Conservation (phyloP, 1,284 basidiomycete species). For the Austropuccinia psidii region DNA sequence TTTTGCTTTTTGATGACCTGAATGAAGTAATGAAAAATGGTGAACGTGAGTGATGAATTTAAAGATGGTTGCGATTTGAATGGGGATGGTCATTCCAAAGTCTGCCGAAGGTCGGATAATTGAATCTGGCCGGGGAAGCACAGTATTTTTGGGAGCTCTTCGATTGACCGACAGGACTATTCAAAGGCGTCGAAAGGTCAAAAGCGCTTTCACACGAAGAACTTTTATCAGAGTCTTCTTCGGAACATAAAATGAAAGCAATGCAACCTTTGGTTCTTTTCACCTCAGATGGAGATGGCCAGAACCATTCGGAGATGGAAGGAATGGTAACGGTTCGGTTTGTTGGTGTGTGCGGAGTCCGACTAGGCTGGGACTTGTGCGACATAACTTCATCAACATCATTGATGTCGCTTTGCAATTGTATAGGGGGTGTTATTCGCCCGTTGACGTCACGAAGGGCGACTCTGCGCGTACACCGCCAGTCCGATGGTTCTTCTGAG, state of each 20-base stretch:
- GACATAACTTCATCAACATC: neutral
- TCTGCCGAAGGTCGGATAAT: no score
- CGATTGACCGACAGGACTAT: no score
- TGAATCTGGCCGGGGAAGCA: no score
- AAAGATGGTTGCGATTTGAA: no score
- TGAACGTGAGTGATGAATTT: no score
- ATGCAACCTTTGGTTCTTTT: slow-evolving; percentile 28
- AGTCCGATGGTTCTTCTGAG: no score
- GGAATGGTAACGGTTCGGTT: neutral
- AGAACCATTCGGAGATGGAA: slow-evolving; percentile 29
- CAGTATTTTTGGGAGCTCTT: no score
- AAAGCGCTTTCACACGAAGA: no score
- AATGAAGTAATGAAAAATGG: no score
- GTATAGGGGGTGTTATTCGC: slow-evolving; percentile 11
- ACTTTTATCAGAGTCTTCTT: slow-evolving; percentile 27
- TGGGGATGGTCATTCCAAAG: no score
- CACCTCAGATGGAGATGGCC: slow-evolving; percentile 1
- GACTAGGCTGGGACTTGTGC: neutral
- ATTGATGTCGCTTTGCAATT: neutral
- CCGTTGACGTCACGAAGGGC: neutral
- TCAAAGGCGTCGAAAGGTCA: no score
- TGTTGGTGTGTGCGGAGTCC: neutral
- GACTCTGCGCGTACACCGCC: neutral
- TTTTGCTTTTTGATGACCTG: no score
- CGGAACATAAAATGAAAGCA: slow-evolving; percentile 31